Evolutionary conservation across 140 eudicot species (phyloP), one percentile per base, ranked within the genome.

Genomic region (Stevia rebaudiana): DNA sequence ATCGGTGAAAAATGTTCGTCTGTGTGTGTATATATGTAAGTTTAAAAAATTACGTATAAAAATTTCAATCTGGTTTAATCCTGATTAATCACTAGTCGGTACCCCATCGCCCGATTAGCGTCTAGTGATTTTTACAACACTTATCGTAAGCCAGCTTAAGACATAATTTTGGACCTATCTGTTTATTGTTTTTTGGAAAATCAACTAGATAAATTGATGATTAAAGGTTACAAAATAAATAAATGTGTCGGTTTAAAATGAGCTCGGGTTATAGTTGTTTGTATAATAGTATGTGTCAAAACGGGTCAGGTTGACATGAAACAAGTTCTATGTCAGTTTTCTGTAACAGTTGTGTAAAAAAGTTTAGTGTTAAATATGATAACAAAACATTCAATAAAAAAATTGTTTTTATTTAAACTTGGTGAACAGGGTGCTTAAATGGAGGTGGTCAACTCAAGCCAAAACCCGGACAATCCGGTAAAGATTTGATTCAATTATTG

Each of bases 391-490:
- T 9, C 10, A 13, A 22, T 0, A 22, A 17, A 39, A 42, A 11
- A 41, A 11, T 3, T 41, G 74, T 5, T n/a, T n/a, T 65, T 73
- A 4, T 31, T 5, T 40, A 12, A 48, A 65, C 73, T 71, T 95
- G 33, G 4, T 13, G 21, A 36, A 65, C 80, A 83, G 99, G 99
- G 65, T 94, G 97, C 79, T 78, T 94, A 63, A 94, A 94, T 74
- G 99, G 99, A n/a, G 97, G 99, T 43, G 99, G 99, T 21, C 99
- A 94, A 74, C 77, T 94, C 53, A 94, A 94, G 78, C 95, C 94
- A 31, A 81, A 81, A 56, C 71, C 86, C 6, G 97, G 94, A 40
- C 97, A 88, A 73, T 81, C 99, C 23, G 97, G 81, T 19, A 94
- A 94, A 81, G 90, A 85, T 44, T 70, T 94, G 76, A 80, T 94